Conservation (phyloP, 768 basidiomycete species). For the Boletus sensibilis region DNA sequence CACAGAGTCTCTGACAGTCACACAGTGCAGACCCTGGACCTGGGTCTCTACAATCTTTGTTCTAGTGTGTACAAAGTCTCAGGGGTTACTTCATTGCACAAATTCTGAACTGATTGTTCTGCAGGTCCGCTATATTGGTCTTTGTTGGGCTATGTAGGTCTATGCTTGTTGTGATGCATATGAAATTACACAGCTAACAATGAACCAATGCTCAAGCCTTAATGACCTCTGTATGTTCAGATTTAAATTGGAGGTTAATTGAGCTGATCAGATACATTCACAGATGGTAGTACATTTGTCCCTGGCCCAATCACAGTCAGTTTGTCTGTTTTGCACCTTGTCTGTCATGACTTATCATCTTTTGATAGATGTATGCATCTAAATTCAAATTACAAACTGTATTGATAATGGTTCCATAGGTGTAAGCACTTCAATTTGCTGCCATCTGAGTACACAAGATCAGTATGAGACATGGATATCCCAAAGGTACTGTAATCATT, state of each 20-base stretch:
- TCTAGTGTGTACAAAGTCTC: background rate
- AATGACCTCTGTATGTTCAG: background rate
- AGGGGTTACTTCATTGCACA: background rate
- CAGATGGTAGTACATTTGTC: background rate
- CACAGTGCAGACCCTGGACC: conserved; percentile 7
- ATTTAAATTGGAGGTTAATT: background rate
- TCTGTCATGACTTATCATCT: too few relatives aligned
- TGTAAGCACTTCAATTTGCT: conserved; percentile 1
- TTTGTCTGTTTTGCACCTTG: background rate
- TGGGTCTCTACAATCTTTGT: conserved; percentile 9
- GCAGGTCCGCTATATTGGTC: conserved; percentile 7
- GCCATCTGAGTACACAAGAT: too few relatives aligned
- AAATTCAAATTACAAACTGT: too few relatives aligned
- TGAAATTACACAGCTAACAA: too few relatives aligned
- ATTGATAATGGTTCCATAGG: background rate
- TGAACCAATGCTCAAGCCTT: background rate
- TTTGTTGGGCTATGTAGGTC: conserved; percentile 4
- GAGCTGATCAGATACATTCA: background rate
- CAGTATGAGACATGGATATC: background rate
- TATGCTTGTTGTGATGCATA: background rate
- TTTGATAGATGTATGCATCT: background rate
- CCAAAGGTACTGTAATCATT: background rate
- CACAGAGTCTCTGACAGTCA: background rate
- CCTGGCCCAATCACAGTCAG: background rate
- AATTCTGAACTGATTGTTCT: background rate